Evolutionary conservation across 225 moss, liverwort and hornwort genomes (phyloP), one percentile per base, ranked within the genome.

Genomic region (Polytrichum commune): DNA sequence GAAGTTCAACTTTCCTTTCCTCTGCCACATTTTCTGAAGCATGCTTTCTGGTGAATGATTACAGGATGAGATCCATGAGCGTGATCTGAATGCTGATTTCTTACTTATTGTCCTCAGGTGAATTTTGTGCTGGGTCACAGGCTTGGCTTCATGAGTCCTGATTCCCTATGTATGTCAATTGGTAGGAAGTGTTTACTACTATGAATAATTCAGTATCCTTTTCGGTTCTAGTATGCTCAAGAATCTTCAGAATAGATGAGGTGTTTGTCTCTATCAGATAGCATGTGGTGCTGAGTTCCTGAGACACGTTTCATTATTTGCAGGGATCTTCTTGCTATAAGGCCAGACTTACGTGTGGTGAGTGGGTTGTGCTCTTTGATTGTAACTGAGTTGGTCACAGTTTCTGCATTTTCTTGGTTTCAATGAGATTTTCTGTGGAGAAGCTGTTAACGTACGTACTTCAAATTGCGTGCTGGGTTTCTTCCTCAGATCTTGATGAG

Each of bases 41-140:
- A 20, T 63, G 82, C 77, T 81, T 60, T 82, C 84, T 67, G 81
- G 84, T 78, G 88, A 88, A 67, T 84, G 88, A 22, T 87, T 87
- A 72, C 72, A 96, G 90, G 96, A 96, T 90, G 96, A 96, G 87
- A 90, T 96, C 66, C 96, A 96, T 79, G 96, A 96, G 82, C 96
- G 96, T 72, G 96, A 96, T 80, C 85, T 87, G 53, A 92, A 92
- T 79, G 92, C 92, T 68, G 96, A 96, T 76, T 96, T 96, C 70
- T 81, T 96, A 69, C 80, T 96, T 63, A 90, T 96, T 79, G 92
- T 92, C 75, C 86, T 86, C 54, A 86, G 86, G 86, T 86, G 77
- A 78, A 71, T 30, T 64, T 72, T 61, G 38, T 5, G 24, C 28
- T 78, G 25, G 67, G 29, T 61, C 19, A 62, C 69, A 58, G 26